Percentiles rank a stretch among this genome's conserved stretches.
Conservation (phyloP, 2,329 filamentous ascomycete genomes). For the Hirsutella minnesotensis region DNA sequence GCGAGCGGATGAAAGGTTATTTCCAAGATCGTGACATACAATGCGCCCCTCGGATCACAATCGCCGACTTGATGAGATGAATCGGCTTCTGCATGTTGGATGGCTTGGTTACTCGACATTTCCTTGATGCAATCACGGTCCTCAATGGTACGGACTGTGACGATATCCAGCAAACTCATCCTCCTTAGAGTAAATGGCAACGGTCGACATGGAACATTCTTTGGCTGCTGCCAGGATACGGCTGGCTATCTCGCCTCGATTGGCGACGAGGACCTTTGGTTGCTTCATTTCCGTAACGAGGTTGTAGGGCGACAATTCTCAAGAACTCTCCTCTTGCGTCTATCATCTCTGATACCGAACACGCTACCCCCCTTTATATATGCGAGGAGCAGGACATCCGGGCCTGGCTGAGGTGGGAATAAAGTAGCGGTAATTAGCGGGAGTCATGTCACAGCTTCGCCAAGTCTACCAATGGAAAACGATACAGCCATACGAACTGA, state of each 20-base stretch:
- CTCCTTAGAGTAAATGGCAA: neutral
- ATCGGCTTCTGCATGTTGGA: neutral
- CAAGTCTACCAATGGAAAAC: too few relatives aligned
- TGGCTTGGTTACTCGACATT: neutral
- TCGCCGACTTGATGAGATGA: neutral
- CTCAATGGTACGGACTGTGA: neutral
- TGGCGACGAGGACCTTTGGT: neutral
- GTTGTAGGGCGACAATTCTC: too few relatives aligned
- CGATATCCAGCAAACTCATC: neutral
- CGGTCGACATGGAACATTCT: neutral
- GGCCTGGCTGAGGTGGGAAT: too few relatives aligned
- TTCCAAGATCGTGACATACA: neutral
- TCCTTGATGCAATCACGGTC: neutral
- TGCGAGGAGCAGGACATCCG: too few relatives aligned
- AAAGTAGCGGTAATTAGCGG: too few relatives aligned
- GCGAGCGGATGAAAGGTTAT: too few relatives aligned
- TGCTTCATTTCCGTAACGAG: neutral
- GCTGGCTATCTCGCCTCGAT: conserved; percentile 1
- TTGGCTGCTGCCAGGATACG: neutral
- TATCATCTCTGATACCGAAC: too few relatives aligned
- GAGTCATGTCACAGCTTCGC: too few relatives aligned
- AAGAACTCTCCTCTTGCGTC: too few relatives aligned
- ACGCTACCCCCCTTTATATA: too few relatives aligned
- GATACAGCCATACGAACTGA: too few relatives aligned
- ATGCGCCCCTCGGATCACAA: neutral